Evolutionary conservation across 2,329 filamentous ascomycete species (phyloP).

Genomic region (Corinectria fuckeliana): DNA sequence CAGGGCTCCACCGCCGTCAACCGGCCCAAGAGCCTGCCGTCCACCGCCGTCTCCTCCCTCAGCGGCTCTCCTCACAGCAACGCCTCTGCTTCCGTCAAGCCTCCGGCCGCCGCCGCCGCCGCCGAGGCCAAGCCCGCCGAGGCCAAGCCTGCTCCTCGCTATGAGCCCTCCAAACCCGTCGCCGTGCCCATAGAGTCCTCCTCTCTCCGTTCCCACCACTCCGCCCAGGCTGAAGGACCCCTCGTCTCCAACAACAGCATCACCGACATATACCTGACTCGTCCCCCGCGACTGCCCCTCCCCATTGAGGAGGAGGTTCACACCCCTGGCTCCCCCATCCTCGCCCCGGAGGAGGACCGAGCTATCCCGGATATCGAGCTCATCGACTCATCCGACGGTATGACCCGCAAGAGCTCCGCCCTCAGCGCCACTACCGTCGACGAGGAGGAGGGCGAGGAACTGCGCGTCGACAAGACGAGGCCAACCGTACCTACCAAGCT

Average conservation of each 20-base stretch:
- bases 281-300: slow-evolving; percentile 88
- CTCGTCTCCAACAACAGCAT: slow-evolving; percentile 62
- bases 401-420: slow-evolving; percentile 63
- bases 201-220: slow-evolving; percentile 47
- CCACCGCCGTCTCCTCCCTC: slow-evolving; percentile 57
- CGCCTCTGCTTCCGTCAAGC: slow-evolving; percentile 39
- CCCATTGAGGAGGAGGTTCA: slow-evolving; percentile 93
- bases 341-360: slow-evolving; percentile 70
- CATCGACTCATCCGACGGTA: slow-evolving; percentile 55
- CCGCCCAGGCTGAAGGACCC: slow-evolving; percentile 48
- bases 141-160: slow-evolving; percentile 28
- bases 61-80: slow-evolving; percentile 54
- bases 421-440: slow-evolving; percentile 71
- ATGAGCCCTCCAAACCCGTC: slow-evolving; percentile 61
- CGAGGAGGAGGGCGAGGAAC: slow-evolving; percentile 79
- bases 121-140: slow-evolving; percentile 33
- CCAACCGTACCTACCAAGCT: slow-evolving; percentile 84
- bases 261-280: slow-evolving; percentile 68
- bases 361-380: slow-evolving; percentile 60
- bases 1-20: slow-evolving; percentile 61
- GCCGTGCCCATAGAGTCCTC: slow-evolving; percentile 58
- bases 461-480: slow-evolving; percentile 75
- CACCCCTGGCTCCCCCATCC: slow-evolving; percentile 88
- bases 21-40: slow-evolving; percentile 54
- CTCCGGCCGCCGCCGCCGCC: slow-evolving; percentile 29